Evolutionary conservation across 2,329 filamentous ascomycete genomes (phyloP).

Genomic region (Tolypocladium album): DNA sequence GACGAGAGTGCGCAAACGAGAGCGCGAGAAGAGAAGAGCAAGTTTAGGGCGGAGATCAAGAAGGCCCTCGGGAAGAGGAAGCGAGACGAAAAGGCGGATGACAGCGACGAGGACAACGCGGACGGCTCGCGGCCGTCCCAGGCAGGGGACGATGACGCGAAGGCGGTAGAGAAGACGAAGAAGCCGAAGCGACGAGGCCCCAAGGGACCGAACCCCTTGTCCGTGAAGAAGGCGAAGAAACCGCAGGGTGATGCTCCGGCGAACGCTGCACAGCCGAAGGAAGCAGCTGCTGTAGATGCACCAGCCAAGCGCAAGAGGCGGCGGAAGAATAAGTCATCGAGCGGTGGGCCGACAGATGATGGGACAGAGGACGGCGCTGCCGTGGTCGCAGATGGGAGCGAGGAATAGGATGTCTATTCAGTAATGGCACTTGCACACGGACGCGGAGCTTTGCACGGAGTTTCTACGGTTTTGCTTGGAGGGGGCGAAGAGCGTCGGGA

Average conservation of each 20-base stretch:
- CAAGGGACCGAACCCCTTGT: constrained; percentile 62
- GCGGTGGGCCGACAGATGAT: constrained; percentile 6
- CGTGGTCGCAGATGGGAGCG: constrained; percentile 6
- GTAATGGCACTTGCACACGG: neutral
- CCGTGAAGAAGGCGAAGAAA: constrained; percentile 59
- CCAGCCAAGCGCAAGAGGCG: constrained; percentile 19
- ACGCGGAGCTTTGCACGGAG: neutral
- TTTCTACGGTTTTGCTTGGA: neutral
- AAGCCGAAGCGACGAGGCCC: constrained; percentile 49
- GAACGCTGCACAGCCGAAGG: constrained; percentile 14
- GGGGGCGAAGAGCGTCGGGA: neutral
- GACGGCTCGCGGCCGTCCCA: constrained; percentile 11
- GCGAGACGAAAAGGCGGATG: constrained; percentile 31
- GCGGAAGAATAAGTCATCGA: constrained; percentile 17
- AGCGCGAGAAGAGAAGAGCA: constrained; percentile 59
- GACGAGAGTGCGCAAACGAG: constrained; percentile 51
- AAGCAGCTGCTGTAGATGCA: constrained; percentile 11
- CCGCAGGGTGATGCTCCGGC: constrained; percentile 18
- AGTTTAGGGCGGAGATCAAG: constrained; percentile 62
- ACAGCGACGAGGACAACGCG: constrained; percentile 26
- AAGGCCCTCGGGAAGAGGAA: constrained; percentile 38
- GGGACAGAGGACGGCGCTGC: constrained; percentile 4
- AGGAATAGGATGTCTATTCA: constrained; percentile 7
- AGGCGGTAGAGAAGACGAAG: constrained; percentile 31
- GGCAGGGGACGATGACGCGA: constrained; percentile 20